Conservation (phyloP, 345 rosid species). For the Firmiana major region DNA sequence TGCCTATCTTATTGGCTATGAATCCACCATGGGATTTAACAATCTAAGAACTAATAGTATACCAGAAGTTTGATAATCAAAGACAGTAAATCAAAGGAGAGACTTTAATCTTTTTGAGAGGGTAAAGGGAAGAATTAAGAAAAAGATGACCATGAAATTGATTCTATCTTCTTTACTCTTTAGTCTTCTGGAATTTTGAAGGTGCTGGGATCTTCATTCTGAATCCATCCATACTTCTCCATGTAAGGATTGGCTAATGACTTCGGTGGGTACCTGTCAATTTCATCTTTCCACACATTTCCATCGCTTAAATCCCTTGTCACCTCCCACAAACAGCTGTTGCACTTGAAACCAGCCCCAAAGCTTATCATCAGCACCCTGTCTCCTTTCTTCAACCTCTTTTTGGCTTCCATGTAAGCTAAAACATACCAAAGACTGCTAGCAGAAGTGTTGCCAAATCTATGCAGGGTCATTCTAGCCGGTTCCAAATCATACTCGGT, state of each 20-base stretch:
- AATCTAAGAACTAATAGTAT: not conserved
- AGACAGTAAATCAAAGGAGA: not conserved
- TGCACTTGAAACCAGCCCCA: constrained; percentile 85
- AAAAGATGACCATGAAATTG: not conserved
- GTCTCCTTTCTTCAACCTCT: constrained; percentile 72
- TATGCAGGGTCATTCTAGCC: constrained; percentile 85
- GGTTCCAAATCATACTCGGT: constrained; percentile 75
- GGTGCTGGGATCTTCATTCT: constrained; percentile 58
- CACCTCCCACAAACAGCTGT: constrained; percentile 81
- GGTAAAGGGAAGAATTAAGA: not conserved
- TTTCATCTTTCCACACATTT: constrained; percentile 62
- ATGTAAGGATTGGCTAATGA: constrained; percentile 65
- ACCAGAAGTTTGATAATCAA: not conserved
- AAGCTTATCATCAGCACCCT: constrained; percentile 67
- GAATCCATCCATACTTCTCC: constrained; percentile 92
- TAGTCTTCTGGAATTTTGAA: constrained; percentile 40
- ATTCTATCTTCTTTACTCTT: not conserved
- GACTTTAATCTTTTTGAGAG: not conserved
- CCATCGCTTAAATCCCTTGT: constrained; percentile 44
- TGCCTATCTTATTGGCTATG: not conserved
- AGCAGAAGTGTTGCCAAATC: constrained; percentile 96
- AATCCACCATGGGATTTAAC: constrained; percentile 4
- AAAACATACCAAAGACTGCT: constrained; percentile 92
- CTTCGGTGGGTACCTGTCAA: constrained; percentile 65
- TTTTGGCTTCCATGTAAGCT: constrained; percentile 87